Evolutionary conservation across 2,329 filamentous ascomycete genomes (phyloP), one percentile per base, ranked within the genome.

Genomic region (Hypoxylon sp.): DNA sequence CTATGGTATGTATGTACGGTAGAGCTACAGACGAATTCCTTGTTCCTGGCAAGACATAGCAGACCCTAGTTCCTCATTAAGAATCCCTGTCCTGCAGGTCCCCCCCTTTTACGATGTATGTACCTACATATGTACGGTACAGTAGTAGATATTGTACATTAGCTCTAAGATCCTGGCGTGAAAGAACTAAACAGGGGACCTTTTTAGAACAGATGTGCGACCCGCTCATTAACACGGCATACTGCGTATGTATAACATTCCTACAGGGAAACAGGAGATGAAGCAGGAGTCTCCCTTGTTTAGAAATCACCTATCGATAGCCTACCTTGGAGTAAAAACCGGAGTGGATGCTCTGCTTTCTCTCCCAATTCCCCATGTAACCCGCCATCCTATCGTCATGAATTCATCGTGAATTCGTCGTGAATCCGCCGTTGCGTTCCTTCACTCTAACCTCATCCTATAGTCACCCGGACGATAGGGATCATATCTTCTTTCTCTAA

Each of bases 211-310:
- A 50, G 19, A 54, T 17, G 24, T 52, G 26, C 33, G 63, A 62
- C 69, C 60, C 66, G 61, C 59, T 61, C 46, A 55, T 22, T 50
- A 52, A 61, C 64, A 62, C 53, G 57, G 52, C 58, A 63, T 53
- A 59, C 57, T 37, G 39, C 59, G 17, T 46, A 26, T 37, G 29
- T 48, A 22, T n/a, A 51, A 22, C 29, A 29, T 48, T 59, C 46
- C 35, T 54, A 37, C 11, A 58, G 26, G 31, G 47, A 44, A 57
- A 39, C 24, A 57, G 67, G 63, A 59, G 51, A 70, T 68, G 68
- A 68, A 65, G 68, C 58, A 70, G 54, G 24, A 65, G 58, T 62
- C 33, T 63, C 64, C 59, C 67, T 62, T 64, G 63, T 63, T 62
- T 62, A 35, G 37, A 60, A 53, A n/a, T 47, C 48, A 26, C 50